Percentiles rank a stretch among this genome's conserved stretches.
phyloP scores from a whole-genome alignment of 2,329 filamentous ascomycete genomes.

The Alternaria alternata region DNA sequence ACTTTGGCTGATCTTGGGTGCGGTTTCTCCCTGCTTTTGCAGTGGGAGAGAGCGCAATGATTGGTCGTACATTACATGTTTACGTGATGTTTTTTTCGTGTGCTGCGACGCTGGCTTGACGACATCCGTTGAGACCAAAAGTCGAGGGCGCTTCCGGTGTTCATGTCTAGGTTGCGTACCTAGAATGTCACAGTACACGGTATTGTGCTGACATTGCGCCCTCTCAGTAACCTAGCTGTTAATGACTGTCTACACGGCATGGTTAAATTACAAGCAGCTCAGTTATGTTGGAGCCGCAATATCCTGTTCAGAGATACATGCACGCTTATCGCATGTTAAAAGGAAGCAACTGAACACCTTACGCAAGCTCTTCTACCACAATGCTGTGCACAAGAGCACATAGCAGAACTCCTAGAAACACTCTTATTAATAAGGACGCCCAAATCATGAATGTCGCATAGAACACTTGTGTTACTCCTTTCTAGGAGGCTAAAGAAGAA shows the following conservation, averaged over 20 bases:
- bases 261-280: background rate
- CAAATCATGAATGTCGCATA: background rate
- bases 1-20: constrained; percentile 64
- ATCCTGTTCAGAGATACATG: background rate
- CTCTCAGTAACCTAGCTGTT: background rate
- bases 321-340: background rate
- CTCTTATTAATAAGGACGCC: background rate
- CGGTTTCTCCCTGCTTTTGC: constrained; percentile 60
- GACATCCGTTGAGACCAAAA: background rate
- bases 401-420: background rate
- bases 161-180: background rate
- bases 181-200: background rate
- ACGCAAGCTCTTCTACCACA: background rate
- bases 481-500: background rate
- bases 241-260: background rate
- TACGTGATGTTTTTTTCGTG: background rate
- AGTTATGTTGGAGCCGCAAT: background rate
- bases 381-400: background rate
- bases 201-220: background rate
- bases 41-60: constrained; percentile 67
- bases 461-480: background rate
- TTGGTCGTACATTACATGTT: constrained; percentile 59
- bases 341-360: background rate
- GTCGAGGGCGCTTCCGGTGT: background rate
- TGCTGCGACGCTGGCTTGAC: background rate